Conservation (phyloP, 176 grass and related monocot genomes). For the Phyllostachys edulis region DNA sequence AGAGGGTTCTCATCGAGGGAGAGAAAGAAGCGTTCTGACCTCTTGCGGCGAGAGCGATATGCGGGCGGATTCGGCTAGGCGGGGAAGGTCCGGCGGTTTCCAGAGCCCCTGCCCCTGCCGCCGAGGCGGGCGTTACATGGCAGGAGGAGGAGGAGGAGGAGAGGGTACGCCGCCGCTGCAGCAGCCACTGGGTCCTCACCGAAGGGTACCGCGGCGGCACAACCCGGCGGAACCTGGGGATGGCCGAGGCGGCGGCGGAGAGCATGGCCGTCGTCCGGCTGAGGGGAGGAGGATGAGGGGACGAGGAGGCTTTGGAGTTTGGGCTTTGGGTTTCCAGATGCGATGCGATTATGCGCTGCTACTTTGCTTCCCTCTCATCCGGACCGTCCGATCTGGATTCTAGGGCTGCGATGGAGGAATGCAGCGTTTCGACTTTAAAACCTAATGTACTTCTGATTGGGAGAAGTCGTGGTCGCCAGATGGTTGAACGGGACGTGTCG, state of each 20-base stretch:
- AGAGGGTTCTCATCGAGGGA: background rate
- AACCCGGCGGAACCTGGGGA: slow-evolving; percentile 46
- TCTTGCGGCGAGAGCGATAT: slow-evolving; percentile 74
- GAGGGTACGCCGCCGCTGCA: background rate
- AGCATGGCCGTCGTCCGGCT: slow-evolving; percentile 37
- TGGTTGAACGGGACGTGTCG: too few species aligned
- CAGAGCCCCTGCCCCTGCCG: slow-evolving; percentile 40
- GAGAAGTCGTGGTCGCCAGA: too few species aligned
- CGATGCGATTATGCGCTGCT: slow-evolving; percentile 4
- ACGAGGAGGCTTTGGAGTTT: background rate
- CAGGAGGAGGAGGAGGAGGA: slow-evolving; percentile 12
- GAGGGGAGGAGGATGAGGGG: too few species aligned
- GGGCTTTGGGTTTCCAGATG: background rate
- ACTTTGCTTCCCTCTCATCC: background rate
- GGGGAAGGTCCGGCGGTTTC: slow-evolving; percentile 65
- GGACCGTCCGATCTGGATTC: background rate
- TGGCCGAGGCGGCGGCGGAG: slow-evolving; percentile 36
- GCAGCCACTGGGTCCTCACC: background rate
- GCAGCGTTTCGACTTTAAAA: background rate
- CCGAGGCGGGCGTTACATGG: background rate
- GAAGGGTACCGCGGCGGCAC: background rate
- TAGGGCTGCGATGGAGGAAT: background rate
- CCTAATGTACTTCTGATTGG: background rate
- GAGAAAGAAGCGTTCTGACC: slow-evolving; percentile 5
- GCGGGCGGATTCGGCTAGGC: slow-evolving; percentile 68